Base-by-base conservation (phyloP, 148 eudicot genomes). In the Rhododendron kiyosumense region DNA sequence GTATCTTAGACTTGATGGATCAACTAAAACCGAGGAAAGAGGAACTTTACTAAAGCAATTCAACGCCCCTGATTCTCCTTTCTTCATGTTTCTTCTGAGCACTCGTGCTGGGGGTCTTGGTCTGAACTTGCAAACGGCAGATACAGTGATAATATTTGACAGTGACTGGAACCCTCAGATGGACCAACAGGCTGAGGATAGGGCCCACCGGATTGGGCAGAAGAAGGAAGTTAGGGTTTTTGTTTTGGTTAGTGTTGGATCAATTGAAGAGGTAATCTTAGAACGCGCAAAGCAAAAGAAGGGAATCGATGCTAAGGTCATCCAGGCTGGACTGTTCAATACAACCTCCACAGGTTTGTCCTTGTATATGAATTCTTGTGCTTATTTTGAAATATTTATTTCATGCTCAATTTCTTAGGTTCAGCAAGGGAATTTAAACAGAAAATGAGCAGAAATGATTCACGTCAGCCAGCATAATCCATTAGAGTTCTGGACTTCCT, bases 141-240 rank as follows among this genome's bases (percentile, higher is more conserved):
- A 97, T 90, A 97, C 99, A 1, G 99, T 97, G 52, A 94, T 97
- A 41, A 97, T 97, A 71, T 97, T 97, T 86, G 99, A 97, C 82
- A 97, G 99, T 89, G 99, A 97, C 83, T 97, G 98, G 99, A 97
- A 97, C 89, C 99, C 99, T 11, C 99, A 97, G 87, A 97, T 97
- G 99, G 99, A 97, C 83, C 99, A 95, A 85, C 99, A 97, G 88
- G 99, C 99, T 26, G 99, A 97, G 84, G 99, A 97, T 89, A 90
- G 99, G 12, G 99, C 99, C 30, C 99, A 97, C 89, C 95, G 99
- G 51, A 97, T 97, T 82, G 99, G 99, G 43, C 99, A 97, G 88
- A 97, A 95, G 87, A 97, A 97, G 89, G 99, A 97, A 93, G 99
- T 97, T 71, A 92, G 96, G 85, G 99, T 97, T 85, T 97, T 97